Conservation (phyloP, 306 rosid genomes). For the cucumber (Cucumis sativus) region DNA sequence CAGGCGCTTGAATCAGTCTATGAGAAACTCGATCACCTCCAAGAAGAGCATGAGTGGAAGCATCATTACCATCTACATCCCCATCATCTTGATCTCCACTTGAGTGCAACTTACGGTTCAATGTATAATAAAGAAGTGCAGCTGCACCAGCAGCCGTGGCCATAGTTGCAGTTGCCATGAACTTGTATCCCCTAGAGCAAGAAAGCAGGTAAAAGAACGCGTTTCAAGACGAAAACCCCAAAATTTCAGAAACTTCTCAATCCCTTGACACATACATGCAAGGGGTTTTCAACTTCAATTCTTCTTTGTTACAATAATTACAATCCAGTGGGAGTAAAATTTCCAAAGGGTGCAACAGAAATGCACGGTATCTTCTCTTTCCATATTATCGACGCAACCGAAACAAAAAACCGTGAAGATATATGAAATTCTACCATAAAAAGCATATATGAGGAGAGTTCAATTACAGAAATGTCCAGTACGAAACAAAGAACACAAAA, state of each 20-base stretch:
- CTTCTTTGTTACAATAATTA: not conserved
- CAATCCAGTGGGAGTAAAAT: not conserved
- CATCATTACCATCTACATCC: conserved; percentile 25
- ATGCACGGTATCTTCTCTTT: not conserved
- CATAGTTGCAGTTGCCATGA: conserved; percentile 97
- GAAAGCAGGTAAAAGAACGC: conserved; percentile 2
- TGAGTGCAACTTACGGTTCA: conserved; percentile 54
- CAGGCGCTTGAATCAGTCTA: conserved; percentile 83
- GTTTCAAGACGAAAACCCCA: not conserved
- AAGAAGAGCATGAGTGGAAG: conserved; percentile 22
- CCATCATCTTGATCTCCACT: conserved; percentile 20
- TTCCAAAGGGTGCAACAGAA: not conserved
- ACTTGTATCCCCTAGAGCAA: conserved; percentile 24
- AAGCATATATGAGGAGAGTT: not conserved
- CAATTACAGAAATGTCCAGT: not conserved
- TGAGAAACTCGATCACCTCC: conserved; percentile 57
- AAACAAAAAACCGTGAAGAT: not conserved
- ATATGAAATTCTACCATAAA: not conserved
- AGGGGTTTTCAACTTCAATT: not conserved
- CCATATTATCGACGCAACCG: not conserved
- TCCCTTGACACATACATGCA: not conserved
- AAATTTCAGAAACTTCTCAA: not conserved
- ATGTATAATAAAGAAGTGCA: conserved; percentile 76
- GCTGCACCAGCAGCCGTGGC: conserved; percentile 99
- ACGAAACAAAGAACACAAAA: not conserved